Conservation (phyloP, 257 asterid species). For the Scutellaria galericulata region DNA sequence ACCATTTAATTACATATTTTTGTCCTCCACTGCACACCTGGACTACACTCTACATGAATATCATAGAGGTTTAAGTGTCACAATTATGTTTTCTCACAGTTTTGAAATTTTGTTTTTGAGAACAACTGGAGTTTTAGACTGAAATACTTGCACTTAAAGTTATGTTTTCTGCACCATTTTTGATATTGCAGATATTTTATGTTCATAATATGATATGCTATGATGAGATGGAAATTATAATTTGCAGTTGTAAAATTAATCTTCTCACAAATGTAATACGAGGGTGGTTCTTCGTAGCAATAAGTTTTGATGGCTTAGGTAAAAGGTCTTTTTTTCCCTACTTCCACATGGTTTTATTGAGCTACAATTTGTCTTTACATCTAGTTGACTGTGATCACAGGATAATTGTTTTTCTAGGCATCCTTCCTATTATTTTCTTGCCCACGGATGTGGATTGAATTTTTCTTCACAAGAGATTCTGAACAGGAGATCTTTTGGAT, state of each 20-base stretch:
- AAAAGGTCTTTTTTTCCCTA: neutral
- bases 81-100: neutral
- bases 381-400: constrained; percentile 2
- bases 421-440: constrained; percentile 21
- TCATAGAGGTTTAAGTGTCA: constrained; percentile 8
- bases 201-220: constrained; percentile 17
- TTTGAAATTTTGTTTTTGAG: neutral
- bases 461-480: constrained; percentile 10
- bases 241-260: constrained; percentile 13
- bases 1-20: neutral
- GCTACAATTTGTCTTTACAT: constrained; percentile 8
- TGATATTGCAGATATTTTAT: constrained; percentile 15
- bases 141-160: constrained; percentile 14
- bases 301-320: constrained; percentile 22
- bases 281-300: constrained; percentile 17
- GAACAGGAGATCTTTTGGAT: neutral
- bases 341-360: neutral
- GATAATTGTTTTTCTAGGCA: constrained; percentile 13
- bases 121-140: constrained; percentile 5
- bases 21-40: neutral
- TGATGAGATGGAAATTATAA: neutral
- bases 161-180: constrained; percentile 4
- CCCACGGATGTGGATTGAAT: neutral
- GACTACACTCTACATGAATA: neutral
- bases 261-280: neutral